phyloP scores from a whole-genome alignment of 2,329 filamentous ascomycete genomes.

The Arthrocladium fulminans region DNA sequence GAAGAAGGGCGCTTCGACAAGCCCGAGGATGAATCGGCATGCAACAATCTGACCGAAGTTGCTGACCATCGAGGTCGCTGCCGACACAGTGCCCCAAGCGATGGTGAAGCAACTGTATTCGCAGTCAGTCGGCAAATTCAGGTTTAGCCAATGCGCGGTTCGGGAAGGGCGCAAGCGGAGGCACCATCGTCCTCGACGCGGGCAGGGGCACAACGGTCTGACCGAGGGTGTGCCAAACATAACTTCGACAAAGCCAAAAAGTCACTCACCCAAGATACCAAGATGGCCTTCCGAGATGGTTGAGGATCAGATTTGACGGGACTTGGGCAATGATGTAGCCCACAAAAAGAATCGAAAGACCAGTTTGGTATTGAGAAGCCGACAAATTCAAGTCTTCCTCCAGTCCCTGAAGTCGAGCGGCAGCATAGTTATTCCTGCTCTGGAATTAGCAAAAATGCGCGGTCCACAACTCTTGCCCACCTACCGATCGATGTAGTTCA shows the following conservation, averaged over 20 bases:
- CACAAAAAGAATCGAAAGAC: conserved; percentile 37
- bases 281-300: conserved; percentile 34
- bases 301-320: conserved; percentile 27
- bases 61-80: conserved; percentile 35
- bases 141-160: conserved; percentile 8
- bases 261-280: conserved; percentile 33
- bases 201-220: not conserved
- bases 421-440: conserved; percentile 14
- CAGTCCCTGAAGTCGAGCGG: conserved; percentile 13
- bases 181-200: not conserved
- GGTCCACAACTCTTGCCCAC: not conserved
- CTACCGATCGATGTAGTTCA: conserved; percentile 36
- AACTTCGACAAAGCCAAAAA: too few relatives aligned
- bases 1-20: conserved; percentile 24
- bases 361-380: conserved; percentile 13
- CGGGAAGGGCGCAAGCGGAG: not conserved
- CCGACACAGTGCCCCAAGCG: conserved; percentile 39
- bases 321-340: conserved; percentile 54
- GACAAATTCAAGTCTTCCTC: conserved; percentile 12
- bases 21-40: conserved; percentile 37
- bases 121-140: conserved; percentile 31
- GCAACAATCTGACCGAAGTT: conserved; percentile 36
- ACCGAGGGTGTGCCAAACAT: conserved; percentile 24
- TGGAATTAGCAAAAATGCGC: not conserved
- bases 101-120: conserved; percentile 24